Percentiles rank a stretch among this genome's conserved stretches.
Evolutionary conservation across 2,329 filamentous ascomycete species (phyloP).

Genomic region (Cladorrhinum sp.): DNA sequence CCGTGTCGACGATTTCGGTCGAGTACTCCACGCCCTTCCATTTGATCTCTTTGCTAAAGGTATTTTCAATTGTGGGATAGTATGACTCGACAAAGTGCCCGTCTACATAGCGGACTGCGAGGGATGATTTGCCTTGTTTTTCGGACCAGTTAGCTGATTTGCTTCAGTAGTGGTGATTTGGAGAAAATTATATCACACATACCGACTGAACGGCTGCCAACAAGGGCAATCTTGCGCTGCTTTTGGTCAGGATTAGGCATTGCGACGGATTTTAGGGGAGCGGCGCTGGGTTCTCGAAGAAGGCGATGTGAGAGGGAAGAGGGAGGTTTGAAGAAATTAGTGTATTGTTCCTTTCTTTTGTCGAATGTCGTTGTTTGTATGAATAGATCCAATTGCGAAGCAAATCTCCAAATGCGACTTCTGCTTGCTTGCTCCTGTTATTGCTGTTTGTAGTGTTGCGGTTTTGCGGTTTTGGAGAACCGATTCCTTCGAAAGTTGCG

Average conservation of each 20-base stretch:
- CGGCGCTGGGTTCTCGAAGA: too few relatives aligned
- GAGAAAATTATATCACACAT: slow-evolving; percentile 28
- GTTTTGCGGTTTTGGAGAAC: neutral
- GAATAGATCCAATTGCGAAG: too few relatives aligned
- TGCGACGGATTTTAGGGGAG: slow-evolving; percentile 8
- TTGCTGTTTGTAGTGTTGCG: neutral
- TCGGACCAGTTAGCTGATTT: neutral
- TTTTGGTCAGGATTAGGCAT: slow-evolving; percentile 73
- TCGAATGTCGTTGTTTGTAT: neutral
- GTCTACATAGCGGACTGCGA: slow-evolving; percentile 96
- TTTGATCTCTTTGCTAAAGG: slow-evolving; percentile 92
- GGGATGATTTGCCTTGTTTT: slow-evolving; percentile 82
- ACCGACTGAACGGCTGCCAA: slow-evolving; percentile 86
- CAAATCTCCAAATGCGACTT: neutral
- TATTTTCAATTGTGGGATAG: slow-evolving; percentile 99
- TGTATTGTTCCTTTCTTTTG: neutral
- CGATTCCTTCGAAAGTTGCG: neutral
- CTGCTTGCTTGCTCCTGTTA: neutral
- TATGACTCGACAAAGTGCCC: slow-evolving; percentile 98
- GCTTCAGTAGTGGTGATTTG: too few relatives aligned
- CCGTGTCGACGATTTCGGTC: slow-evolving; percentile 97
- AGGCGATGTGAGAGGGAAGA: too few relatives aligned
- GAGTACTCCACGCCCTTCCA: slow-evolving; percentile 90
- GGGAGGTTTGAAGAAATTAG: neutral
- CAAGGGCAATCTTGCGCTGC: slow-evolving; percentile 92